These are phyloP conservation scores for Zygosaccharomyces rouxii DNA, from an alignment of 805 yeast genomes.

Conservation along the genomic window DNA sequence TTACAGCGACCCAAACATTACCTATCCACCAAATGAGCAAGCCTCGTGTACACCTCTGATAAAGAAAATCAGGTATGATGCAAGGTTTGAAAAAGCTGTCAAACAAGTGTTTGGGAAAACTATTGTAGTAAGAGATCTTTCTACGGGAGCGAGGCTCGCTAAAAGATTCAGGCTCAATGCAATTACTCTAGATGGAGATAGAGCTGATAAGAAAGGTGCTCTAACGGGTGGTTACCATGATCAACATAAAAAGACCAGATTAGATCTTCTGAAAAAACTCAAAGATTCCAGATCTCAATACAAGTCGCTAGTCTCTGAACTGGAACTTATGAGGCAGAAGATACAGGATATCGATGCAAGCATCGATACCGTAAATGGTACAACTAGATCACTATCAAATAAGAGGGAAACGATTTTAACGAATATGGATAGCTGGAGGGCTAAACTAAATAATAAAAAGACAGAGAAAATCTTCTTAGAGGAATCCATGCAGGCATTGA, in stretches of 20 bases:
- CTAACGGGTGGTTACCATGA: conserved; percentile 86
- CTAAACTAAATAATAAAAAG: conserved; percentile 40
- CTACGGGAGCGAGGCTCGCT: conserved; percentile 64
- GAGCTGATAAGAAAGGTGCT: conserved; percentile 78
- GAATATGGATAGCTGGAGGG: conserved; percentile 42
- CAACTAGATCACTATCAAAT: conserved; percentile 33
- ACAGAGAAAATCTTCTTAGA: conserved; percentile 41
- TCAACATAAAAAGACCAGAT: conserved; percentile 51
- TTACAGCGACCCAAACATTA: conserved; percentile 33
- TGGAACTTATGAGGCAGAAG: conserved; percentile 39
- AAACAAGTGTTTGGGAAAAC: conserved; percentile 77
- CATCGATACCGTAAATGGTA: conserved; percentile 48
- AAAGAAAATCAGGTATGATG: conserved; percentile 62
- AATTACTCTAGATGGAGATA: conserved; percentile 88
- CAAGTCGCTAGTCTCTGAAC: conserved; percentile 34
- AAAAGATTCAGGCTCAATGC: conserved; percentile 59
- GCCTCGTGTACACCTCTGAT: conserved; percentile 64
- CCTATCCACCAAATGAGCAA: conserved; percentile 57
- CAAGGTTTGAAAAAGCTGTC: conserved; percentile 59
- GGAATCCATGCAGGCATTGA: conserved; percentile 38
- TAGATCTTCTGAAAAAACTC: conserved; percentile 62
- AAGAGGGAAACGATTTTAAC: conserved; percentile 43
- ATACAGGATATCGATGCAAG: conserved; percentile 47
- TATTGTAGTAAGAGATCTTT: conserved; percentile 67
- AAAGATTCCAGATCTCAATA: conserved; percentile 42